A percentile compares a stretch with the other conserved stretches of the same genome.
Evolutionary conservation across 129 eudicot genomes (phyloP).

Genomic region (Artemisia argyi): DNA sequence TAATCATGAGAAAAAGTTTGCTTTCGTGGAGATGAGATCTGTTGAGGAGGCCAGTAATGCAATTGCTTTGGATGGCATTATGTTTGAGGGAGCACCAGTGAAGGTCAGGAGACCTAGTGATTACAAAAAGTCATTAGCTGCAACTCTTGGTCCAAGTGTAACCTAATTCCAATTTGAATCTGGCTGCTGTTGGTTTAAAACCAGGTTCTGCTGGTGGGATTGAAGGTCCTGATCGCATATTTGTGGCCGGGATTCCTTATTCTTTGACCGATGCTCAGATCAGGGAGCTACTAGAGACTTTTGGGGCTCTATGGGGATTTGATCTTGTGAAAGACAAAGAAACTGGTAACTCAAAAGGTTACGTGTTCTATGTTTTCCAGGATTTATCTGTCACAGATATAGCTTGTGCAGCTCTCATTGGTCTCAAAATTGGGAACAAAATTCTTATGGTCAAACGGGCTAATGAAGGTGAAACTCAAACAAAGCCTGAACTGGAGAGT

Average conservation of each 20-base stretch:
- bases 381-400: too few species aligned
- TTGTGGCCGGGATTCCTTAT: constrained; percentile 95
- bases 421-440: constrained; percentile 4
- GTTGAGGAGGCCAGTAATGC: too few species aligned
- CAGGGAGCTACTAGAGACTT: constrained; percentile 88
- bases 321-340: constrained; percentile 75
- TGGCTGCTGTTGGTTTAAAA: constrained; percentile 86
- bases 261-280: constrained; percentile 87
- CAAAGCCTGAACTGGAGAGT: constrained; percentile 78
- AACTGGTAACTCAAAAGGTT: constrained; percentile 74
- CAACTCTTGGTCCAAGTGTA: constrained; percentile 97
- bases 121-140: constrained; percentile 91
- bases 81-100: constrained; percentile 89
- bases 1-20: too few species aligned
- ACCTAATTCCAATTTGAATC: constrained; percentile 87
- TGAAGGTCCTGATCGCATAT: constrained; percentile 97
- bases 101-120: constrained; percentile 97
- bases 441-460: too few species aligned
- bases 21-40: too few species aligned
- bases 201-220: constrained; percentile 98
- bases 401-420: constrained; percentile 58
- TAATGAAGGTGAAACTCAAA: too few species aligned
- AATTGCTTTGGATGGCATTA: constrained; percentile 65
- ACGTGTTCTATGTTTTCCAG: too few species aligned
- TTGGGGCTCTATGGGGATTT: constrained; percentile 91